These are phyloP conservation scores for Rutstroemia sydowiana DNA, from an alignment of 2,329 filamentous ascomycete species.

Conservation along the genomic window DNA sequence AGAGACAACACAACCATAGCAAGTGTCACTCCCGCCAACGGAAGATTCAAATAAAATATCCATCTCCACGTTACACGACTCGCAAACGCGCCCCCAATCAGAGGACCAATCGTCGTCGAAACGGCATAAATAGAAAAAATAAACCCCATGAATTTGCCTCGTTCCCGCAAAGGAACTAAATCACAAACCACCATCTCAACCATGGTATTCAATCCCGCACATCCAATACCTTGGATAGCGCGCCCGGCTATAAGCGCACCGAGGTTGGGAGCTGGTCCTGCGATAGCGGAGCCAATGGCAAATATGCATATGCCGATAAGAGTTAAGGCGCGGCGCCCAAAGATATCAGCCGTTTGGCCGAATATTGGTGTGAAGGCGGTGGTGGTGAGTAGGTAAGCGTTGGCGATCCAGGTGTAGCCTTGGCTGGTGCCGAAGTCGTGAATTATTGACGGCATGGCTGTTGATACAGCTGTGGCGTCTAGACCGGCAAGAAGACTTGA, in stretches of 20 bases:
- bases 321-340: slow-evolving; percentile 40
- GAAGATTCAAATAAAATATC: slow-evolving; percentile 17
- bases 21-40: slow-evolving; percentile 12
- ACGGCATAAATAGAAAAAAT: slow-evolving; percentile 35
- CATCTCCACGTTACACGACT: slow-evolving; percentile 34
- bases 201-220: slow-evolving; percentile 39
- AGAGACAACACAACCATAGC: slow-evolving; percentile 12
- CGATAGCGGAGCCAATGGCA: slow-evolving; percentile 44
- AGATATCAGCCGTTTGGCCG: slow-evolving; percentile 44
- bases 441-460: slow-evolving; percentile 2
- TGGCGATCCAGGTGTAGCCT: slow-evolving; percentile 9
- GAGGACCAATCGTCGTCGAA: slow-evolving; percentile 33
- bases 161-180: slow-evolving; percentile 40
- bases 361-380: slow-evolving; percentile 19
- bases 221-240: slow-evolving; percentile 26
- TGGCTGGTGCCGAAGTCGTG: not conserved
- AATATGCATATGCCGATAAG: slow-evolving; percentile 40
- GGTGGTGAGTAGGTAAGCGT: slow-evolving; percentile 7
- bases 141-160: slow-evolving; percentile 37
- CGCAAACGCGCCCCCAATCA: slow-evolving; percentile 36
- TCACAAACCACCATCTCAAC: slow-evolving; percentile 44
- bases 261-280: slow-evolving; percentile 38
- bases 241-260: slow-evolving; percentile 44
- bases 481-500: slow-evolving; percentile 2
- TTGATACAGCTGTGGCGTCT: slow-evolving; percentile 2